These are phyloP conservation scores for Flueggea neowawraea DNA, from an alignment of 441 rosid species.

Conservation along the genomic window DNA sequence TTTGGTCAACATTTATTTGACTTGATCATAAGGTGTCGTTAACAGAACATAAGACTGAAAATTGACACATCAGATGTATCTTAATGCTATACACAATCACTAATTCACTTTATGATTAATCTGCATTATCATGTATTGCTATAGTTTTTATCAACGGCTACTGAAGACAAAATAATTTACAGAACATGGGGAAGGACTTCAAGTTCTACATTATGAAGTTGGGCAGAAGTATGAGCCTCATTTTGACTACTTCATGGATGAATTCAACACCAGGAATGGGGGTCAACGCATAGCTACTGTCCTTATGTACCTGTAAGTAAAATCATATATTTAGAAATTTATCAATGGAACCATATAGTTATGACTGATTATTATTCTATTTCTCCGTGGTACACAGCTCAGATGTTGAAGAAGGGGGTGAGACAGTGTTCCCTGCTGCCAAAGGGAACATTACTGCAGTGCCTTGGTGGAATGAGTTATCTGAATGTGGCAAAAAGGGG, in stretches of 20 bases:
- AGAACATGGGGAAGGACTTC: slow-evolving; percentile 97
- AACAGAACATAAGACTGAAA: too few species aligned
- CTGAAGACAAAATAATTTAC: slow-evolving; percentile 10
- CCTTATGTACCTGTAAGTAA: slow-evolving; percentile 93
- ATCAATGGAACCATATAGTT: not conserved
- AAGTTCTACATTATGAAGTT: slow-evolving; percentile 84
- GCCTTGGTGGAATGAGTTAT: slow-evolving; percentile 86
- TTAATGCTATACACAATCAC: too few species aligned
- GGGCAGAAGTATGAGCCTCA: slow-evolving; percentile 95
- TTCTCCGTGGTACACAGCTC: slow-evolving; percentile 41
- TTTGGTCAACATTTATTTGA: too few species aligned
- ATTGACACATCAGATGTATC: too few species aligned
- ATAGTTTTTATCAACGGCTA: too few species aligned
- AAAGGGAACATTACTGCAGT: slow-evolving; percentile 63
- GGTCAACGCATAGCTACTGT: slow-evolving; percentile 97
- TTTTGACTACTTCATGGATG: slow-evolving; percentile 82
- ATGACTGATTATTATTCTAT: not conserved
- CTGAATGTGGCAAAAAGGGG: slow-evolving; percentile 78
- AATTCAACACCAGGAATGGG: slow-evolving; percentile 77
- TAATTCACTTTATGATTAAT: too few species aligned
- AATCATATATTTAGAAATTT: not conserved
- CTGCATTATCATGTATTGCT: too few species aligned
- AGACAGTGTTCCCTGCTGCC: slow-evolving; percentile 85
- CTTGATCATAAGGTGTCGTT: too few species aligned
- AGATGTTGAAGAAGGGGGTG: slow-evolving; percentile 99